These are phyloP conservation scores for Colletotrichum trifolii DNA, from an alignment of 2,329 filamentous ascomycete genomes.

Conservation along the genomic window DNA sequence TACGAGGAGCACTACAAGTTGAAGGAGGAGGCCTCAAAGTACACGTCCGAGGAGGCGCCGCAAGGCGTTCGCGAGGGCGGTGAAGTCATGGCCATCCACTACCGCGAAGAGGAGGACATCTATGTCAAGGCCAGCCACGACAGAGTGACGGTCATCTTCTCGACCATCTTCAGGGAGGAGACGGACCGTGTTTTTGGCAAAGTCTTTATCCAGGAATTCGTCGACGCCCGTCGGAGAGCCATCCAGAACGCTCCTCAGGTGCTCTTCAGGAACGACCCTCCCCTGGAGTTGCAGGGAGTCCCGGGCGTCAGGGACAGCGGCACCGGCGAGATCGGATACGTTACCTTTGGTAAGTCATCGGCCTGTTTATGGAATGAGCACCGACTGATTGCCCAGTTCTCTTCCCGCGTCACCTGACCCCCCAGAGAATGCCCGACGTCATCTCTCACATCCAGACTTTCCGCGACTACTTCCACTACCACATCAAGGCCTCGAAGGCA, in stretches of 20 bases:
- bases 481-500: conserved; percentile 99
- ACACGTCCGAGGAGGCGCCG: conserved; percentile 92
- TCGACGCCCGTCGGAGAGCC: conserved; percentile 91
- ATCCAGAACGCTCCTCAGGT: conserved; percentile 99
- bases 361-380: background rate
- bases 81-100: conserved; percentile 95
- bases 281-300: conserved; percentile 88
- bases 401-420: conserved; percentile 93
- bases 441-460: conserved; percentile 99
- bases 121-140: conserved; percentile 98
- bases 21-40: conserved; percentile 89
- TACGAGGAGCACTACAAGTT: conserved; percentile 92
- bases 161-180: conserved; percentile 96
- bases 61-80: conserved; percentile 91
- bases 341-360: conserved; percentile 84
- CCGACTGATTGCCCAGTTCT: conserved; percentile 70
- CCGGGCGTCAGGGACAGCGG: conserved; percentile 82
- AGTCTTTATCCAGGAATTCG: conserved; percentile 98
- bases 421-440: conserved; percentile 90
- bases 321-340: conserved; percentile 92
- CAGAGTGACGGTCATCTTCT: conserved; percentile 98
- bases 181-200: conserved; percentile 98
- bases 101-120: conserved; percentile 98
- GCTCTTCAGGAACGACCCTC: conserved; percentile 93
- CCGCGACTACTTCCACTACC: conserved; percentile 99